A percentile compares a stretch with the other conserved stretches of the same genome.
Conservation (phyloP, 1,284 basidiomycete genomes). For the Cryptococcus sp. region DNA sequence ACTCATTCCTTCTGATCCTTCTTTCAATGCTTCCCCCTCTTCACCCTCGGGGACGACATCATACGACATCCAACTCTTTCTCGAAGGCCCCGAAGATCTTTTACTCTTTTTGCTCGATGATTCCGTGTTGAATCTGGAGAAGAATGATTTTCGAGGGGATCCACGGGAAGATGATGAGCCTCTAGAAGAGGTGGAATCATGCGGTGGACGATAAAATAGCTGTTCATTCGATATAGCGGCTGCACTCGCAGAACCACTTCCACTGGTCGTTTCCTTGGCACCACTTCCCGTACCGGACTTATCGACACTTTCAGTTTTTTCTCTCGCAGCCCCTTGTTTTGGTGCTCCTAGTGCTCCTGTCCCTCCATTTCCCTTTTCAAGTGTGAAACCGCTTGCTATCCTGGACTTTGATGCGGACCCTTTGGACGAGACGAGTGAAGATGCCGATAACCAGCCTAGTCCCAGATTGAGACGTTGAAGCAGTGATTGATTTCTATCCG, state of each 20-base stretch:
- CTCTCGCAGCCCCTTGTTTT: not conserved
- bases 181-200: not conserved
- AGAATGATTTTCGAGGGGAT: not conserved
- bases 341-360: not conserved
- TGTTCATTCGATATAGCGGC: not conserved
- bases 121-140: not conserved
- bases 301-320: not conserved
- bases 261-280: not conserved
- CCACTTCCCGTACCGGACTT: not conserved
- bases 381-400: constrained; percentile 15
- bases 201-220: not conserved
- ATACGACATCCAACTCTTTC: not conserved
- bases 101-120: not conserved
- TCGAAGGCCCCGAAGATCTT: not conserved
- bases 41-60: not conserved
- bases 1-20: not conserved
- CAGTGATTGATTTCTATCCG: constrained; percentile 11
- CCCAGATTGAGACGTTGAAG: constrained; percentile 17
- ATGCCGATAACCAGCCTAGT: constrained; percentile 7
- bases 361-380: constrained; percentile 11
- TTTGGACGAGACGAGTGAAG: not conserved
- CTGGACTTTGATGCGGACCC: not conserved
- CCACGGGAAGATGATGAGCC: not conserved
- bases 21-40: not conserved
- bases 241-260: too few relatives aligned